Percentiles rank a stretch among this genome's conserved stretches.
Evolutionary conservation across 1,139 yeast genomes (phyloP).

Genomic region (Saccharomyces hybrid): DNA sequence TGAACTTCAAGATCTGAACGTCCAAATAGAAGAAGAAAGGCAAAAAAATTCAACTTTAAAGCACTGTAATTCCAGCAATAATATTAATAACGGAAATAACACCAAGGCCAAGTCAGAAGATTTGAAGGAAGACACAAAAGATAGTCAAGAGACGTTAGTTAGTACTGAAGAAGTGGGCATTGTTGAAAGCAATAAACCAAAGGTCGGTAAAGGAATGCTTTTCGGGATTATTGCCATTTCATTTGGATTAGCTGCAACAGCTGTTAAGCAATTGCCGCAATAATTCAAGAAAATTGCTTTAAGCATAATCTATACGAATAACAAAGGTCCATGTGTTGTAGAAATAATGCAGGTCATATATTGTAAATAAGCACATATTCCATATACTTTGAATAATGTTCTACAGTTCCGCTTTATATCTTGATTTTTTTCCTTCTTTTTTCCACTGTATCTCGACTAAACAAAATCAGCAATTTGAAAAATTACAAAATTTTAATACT

Average conservation of each 20-base stretch:
- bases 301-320: neutral
- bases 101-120: conserved; percentile 4
- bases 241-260: conserved; percentile 19
- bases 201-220: conserved; percentile 9
- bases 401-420: neutral
- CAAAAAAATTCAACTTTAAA: conserved; percentile 21
- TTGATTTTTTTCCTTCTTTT: neutral
- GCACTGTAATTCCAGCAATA: conserved; percentile 8
- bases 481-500: neutral
- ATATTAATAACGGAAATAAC: conserved; percentile 2
- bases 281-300: neutral
- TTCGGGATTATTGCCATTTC: conserved; percentile 15
- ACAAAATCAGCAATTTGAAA: neutral
- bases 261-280: conserved; percentile 9
- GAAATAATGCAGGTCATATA: neutral
- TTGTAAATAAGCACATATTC: neutral
- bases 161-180: conserved; percentile 5
- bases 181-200: conserved; percentile 5
- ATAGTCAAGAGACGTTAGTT: conserved; percentile 1
- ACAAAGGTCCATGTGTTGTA: neutral
- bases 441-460: neutral
- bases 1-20: conserved; percentile 28
- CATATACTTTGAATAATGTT: neutral
- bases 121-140: conserved; percentile 4
- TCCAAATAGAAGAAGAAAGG: conserved; percentile 29